phyloP scores from a whole-genome alignment of 345 rosid species.

The Brassica nigra region DNA sequence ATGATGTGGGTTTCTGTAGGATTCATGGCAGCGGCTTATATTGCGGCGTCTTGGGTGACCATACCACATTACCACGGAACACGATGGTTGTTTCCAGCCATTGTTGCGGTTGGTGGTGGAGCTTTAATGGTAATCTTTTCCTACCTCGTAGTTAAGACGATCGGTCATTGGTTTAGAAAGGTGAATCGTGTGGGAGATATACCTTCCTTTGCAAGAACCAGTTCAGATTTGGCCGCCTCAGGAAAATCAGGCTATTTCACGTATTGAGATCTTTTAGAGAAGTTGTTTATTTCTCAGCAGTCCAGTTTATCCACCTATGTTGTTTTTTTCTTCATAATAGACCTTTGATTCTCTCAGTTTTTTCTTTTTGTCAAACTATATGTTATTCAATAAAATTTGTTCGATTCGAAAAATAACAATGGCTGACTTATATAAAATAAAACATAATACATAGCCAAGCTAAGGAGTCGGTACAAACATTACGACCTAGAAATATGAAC shows the following conservation, averaged over 20 bases:
- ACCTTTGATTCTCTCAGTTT: too few species aligned
- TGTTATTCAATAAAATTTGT: too few species aligned
- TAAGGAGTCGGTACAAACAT: too few species aligned
- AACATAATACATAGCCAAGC: too few species aligned
- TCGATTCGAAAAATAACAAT: too few species aligned
- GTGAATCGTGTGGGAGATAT: background rate
- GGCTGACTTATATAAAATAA: too few species aligned
- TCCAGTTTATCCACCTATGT: too few species aligned
- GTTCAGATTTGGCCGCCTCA: background rate
- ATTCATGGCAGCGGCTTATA: conserved; percentile 58
- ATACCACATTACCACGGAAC: conserved; percentile 45
- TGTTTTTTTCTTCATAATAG: too few species aligned
- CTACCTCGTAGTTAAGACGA: background rate
- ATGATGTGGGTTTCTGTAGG: conserved; percentile 61
- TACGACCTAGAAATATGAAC: too few species aligned
- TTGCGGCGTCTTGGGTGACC: conserved; percentile 58
- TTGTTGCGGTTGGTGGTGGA: background rate
- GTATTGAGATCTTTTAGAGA: too few species aligned
- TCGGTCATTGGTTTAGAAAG: background rate
- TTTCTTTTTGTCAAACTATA: too few species aligned
- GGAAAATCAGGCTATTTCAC: background rate
- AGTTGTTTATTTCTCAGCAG: too few species aligned
- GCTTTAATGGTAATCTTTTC: background rate
- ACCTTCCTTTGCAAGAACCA: background rate
- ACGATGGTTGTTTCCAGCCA: conserved; percentile 36